Conservation (phyloP, 2,329 filamentous ascomycete genomes). For the Leptographium lundbergii region DNA sequence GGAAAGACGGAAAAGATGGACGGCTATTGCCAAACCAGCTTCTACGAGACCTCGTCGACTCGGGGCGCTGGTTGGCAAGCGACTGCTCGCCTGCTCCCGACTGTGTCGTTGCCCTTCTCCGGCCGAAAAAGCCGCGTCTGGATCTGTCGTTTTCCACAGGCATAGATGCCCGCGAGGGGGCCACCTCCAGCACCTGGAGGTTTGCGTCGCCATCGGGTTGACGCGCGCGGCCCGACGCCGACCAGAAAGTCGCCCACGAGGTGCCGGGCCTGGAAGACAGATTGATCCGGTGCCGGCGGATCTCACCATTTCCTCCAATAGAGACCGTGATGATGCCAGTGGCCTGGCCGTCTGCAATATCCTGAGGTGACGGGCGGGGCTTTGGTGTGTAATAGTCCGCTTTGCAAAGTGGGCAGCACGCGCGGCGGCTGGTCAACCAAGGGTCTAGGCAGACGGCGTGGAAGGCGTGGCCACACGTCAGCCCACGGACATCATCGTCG, state of each 20-base stretch:
- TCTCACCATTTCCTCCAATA: slow-evolving; percentile 12
- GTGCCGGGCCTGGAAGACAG: slow-evolving; percentile 29
- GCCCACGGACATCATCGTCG: slow-evolving; percentile 84
- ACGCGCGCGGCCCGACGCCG: neutral
- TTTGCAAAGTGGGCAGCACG: slow-evolving; percentile 95
- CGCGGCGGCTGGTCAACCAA: slow-evolving; percentile 86
- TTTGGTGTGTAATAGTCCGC: slow-evolving; percentile 96
- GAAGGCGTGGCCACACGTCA: slow-evolving; percentile 96
- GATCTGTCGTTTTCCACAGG: neutral
- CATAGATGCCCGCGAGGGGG: neutral
- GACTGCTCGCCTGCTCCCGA: neutral
- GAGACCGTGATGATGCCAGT: slow-evolving; percentile 18
- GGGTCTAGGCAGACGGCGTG: slow-evolving; percentile 92
- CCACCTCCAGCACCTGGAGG: neutral
- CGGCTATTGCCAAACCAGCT: neutral
- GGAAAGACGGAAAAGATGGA: neutral
- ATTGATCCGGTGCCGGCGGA: slow-evolving; percentile 28
- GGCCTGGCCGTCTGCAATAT: slow-evolving; percentile 20
- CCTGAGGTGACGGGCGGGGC: slow-evolving; percentile 48
- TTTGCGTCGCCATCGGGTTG: neutral
- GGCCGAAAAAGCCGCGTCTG: slow-evolving; percentile 13
- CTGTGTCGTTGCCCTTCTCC: slow-evolving; percentile 3
- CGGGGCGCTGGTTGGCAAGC: neutral
- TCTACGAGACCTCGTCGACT: neutral
- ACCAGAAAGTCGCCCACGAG: slow-evolving; percentile 25